Evolutionary conservation across 2,329 filamentous ascomycete genomes (phyloP).

Genomic region (Verruconis gallopava): DNA sequence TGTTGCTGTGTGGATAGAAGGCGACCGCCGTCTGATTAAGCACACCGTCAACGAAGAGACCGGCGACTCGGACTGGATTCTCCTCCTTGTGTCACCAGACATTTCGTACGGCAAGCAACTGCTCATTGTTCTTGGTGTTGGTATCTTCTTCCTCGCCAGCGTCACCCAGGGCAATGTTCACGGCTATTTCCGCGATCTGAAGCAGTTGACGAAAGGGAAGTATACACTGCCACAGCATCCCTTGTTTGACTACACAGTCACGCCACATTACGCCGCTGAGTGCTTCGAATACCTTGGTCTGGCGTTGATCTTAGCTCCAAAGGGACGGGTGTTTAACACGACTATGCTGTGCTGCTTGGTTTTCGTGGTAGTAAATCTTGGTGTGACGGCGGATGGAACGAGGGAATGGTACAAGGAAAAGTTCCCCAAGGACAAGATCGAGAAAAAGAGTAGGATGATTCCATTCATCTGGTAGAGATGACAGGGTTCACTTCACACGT

Average conservation of each 20-base stretch:
- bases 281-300: slow-evolving; percentile 73
- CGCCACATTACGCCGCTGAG: slow-evolving; percentile 86
- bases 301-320: slow-evolving; percentile 59
- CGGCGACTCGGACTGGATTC: slow-evolving; percentile 24
- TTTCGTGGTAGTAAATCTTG: slow-evolving; percentile 71
- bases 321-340: slow-evolving; percentile 51
- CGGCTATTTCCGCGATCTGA: slow-evolving; percentile 44
- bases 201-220: slow-evolving; percentile 32
- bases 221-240: slow-evolving; percentile 70
- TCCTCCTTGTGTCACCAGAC: slow-evolving; percentile 30
- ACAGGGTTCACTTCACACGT: too few species aligned
- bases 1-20: slow-evolving; percentile 75
- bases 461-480: slow-evolving; percentile 49
- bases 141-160: slow-evolving; percentile 57
- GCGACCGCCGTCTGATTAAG: slow-evolving; percentile 41
- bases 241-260: slow-evolving; percentile 60
- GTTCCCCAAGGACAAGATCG: slow-evolving; percentile 55
- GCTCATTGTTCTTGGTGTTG: slow-evolving; percentile 34
- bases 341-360: slow-evolving; percentile 56
- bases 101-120: slow-evolving; percentile 29
- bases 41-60: slow-evolving; percentile 16
- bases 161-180: slow-evolving; percentile 55
- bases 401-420: slow-evolving; percentile 65
- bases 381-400: slow-evolving; percentile 65
- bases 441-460: slow-evolving; percentile 60